Evolutionary conservation across 2,329 filamentous ascomycete genomes (phyloP).

Genomic region (Sporothrix inflata): DNA sequence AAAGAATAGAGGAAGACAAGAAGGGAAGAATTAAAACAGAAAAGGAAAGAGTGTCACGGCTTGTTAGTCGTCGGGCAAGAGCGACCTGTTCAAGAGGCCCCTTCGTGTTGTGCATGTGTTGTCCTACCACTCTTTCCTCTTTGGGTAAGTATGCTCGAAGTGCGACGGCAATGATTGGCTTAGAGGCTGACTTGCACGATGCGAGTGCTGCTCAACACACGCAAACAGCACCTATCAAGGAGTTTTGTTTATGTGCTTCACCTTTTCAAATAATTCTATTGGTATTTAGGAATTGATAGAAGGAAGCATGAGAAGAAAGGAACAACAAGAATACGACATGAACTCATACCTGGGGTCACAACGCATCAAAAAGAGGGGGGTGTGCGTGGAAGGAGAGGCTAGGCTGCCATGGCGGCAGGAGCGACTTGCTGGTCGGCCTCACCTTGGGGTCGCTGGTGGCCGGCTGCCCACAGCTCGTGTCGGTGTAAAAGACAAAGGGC

Average conservation of each 20-base stretch:
- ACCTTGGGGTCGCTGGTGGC: background rate
- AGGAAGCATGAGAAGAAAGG: background rate
- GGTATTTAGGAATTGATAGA: background rate
- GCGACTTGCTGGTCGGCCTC: constrained; percentile 1
- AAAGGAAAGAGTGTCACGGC: background rate
- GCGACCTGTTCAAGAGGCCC: background rate
- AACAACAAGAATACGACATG: background rate
- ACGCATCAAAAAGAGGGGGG: background rate
- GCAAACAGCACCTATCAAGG: background rate
- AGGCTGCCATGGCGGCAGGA: constrained; percentile 14
- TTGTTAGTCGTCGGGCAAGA: background rate
- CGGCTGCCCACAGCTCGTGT: background rate
- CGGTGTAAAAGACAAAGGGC: background rate
- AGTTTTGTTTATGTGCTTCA: background rate
- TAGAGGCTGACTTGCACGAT: background rate
- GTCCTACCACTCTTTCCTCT: background rate
- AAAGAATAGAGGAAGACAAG: background rate
- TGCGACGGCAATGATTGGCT: background rate
- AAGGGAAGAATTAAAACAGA: too few relatives aligned
- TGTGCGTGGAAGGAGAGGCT: background rate
- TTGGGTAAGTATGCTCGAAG: background rate
- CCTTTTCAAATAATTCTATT: background rate
- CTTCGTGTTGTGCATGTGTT: background rate
- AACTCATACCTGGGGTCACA: background rate
- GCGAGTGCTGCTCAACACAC: background rate